Evolutionary conservation across 805 yeast genomes (phyloP).

Genomic region (Kodamaea laetipori): DNA sequence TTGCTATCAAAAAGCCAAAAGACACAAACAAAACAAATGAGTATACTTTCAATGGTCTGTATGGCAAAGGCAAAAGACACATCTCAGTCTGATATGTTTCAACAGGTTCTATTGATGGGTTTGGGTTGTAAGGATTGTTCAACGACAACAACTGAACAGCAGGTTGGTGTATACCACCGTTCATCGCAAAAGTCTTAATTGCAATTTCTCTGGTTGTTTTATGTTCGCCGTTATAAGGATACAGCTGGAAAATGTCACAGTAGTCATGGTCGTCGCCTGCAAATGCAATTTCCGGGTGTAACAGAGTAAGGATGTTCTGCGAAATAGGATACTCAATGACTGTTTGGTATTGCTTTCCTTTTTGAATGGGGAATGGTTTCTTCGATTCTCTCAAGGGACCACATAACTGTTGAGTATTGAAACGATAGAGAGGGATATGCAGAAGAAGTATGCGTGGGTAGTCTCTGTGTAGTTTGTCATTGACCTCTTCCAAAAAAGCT

Average conservation of each 20-base stretch:
- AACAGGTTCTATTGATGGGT: conserved; percentile 3
- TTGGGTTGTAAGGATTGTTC: conserved; percentile 42
- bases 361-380: conserved; percentile 62
- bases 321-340: conserved; percentile 68
- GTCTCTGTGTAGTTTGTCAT: conserved; percentile 25
- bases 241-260: conserved; percentile 19
- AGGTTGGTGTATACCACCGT: conserved; percentile 84
- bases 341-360: conserved; percentile 88
- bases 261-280: conserved; percentile 83
- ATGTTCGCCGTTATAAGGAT: conserved; percentile 17
- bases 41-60: conserved; percentile 25
- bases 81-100: conserved; percentile 44
- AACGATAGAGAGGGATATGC: conserved; percentile 87
- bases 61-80: conserved; percentile 62
- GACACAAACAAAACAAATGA: conserved; percentile 11
- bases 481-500: conserved; percentile 48
- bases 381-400: conserved; percentile 76
- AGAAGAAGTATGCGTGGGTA: conserved; percentile 70
- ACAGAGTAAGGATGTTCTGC: conserved; percentile 53
- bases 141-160: conserved; percentile 84
- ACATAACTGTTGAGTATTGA: conserved; percentile 62
- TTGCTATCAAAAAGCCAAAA: conserved; percentile 17
- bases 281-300: conserved; percentile 71
- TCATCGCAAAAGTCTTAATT: conserved; percentile 88
- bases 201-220: conserved; percentile 62